Evolutionary conservation across 345 rosid genomes (phyloP).

Genomic region (Rubroshorea leprosula): DNA sequence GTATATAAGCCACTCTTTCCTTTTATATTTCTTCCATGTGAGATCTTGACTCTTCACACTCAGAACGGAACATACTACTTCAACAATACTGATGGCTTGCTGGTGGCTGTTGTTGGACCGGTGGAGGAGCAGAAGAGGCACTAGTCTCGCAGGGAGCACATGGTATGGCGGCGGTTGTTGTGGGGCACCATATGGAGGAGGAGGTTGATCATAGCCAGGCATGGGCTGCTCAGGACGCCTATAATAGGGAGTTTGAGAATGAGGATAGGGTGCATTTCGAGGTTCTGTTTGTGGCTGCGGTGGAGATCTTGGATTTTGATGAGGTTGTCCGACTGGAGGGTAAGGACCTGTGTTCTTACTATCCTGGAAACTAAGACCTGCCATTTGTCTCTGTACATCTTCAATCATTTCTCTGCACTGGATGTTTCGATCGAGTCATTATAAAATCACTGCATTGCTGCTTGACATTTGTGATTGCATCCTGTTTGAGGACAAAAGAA

Average conservation of each 20-base stretch:
- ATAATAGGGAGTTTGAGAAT: conserved; percentile 41
- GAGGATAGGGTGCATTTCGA: conserved; percentile 24
- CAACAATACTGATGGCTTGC: conserved; percentile 61
- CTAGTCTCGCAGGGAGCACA: conserved; percentile 32
- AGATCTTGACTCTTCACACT: too few relatives aligned
- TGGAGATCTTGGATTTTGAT: conserved; percentile 40
- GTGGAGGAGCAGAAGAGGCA: conserved; percentile 37
- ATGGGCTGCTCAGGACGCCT: conserved; percentile 65
- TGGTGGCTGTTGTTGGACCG: conserved; percentile 51
- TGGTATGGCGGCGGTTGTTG: conserved; percentile 58
- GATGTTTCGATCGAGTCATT: conserved; percentile 93
- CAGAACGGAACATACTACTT: too few relatives aligned
- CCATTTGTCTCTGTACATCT: conserved; percentile 87
- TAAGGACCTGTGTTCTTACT: conserved; percentile 57
- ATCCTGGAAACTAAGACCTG: conserved; percentile 89
- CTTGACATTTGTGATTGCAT: conserved; percentile 89
- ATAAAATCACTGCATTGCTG: conserved; percentile 97
- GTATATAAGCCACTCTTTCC: too few relatives aligned
- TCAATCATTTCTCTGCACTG: conserved; percentile 98
- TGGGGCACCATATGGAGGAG: conserved; percentile 49
- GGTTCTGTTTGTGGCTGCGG: conserved; percentile 45
- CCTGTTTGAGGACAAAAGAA: conserved; percentile 41
- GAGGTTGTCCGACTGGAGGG: conserved; percentile 58
- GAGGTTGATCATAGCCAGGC: conserved; percentile 48
- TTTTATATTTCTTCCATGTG: too few relatives aligned